Evolutionary conservation across 2,329 filamentous ascomycete species (phyloP).

Genomic region (Ilyonectria destructans): DNA sequence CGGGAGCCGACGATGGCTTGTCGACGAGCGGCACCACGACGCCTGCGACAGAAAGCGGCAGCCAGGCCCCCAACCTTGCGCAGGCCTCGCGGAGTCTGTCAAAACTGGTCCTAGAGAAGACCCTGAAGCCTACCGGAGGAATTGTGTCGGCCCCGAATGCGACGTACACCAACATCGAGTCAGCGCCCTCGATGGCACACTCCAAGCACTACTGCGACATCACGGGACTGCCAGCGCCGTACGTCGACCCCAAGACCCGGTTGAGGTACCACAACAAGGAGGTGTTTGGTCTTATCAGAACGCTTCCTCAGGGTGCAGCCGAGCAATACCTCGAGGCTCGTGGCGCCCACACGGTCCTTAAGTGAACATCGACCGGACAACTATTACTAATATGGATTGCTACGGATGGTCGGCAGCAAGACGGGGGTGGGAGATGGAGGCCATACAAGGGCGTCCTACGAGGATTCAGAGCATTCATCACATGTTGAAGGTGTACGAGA

Average conservation of each 20-base stretch:
- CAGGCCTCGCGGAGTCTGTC: constrained; percentile 90
- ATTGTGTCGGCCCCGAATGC: constrained; percentile 73
- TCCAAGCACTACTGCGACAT: constrained; percentile 96
- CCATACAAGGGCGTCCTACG: constrained; percentile 1
- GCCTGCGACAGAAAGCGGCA: constrained; percentile 62
- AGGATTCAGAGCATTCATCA: constrained; percentile 29
- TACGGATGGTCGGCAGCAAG: constrained; percentile 3
- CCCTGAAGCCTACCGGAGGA: constrained; percentile 62
- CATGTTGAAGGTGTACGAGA: constrained; percentile 33
- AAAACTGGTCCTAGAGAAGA: constrained; percentile 91
- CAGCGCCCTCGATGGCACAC: constrained; percentile 88
- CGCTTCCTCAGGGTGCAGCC: constrained; percentile 84
- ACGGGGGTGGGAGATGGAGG: background rate
- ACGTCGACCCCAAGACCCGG: constrained; percentile 95
- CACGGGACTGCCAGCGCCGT: constrained; percentile 91
- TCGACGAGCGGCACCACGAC: constrained; percentile 74
- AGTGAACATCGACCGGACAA: constrained; percentile 67
- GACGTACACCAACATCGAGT: constrained; percentile 98
- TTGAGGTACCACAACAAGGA: constrained; percentile 95
- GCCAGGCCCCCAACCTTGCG: constrained; percentile 80
- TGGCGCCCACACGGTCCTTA: constrained; percentile 93
- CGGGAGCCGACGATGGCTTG: constrained; percentile 65
- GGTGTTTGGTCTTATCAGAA: constrained; percentile 87
- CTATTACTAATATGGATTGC: constrained; percentile 23
- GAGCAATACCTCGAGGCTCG: constrained; percentile 93